A percentile compares a stretch with the other conserved stretches of the same genome.
Evolutionary conservation across 164 flowering plant species (phyloP).

Genomic region (Vitis riparia): DNA sequence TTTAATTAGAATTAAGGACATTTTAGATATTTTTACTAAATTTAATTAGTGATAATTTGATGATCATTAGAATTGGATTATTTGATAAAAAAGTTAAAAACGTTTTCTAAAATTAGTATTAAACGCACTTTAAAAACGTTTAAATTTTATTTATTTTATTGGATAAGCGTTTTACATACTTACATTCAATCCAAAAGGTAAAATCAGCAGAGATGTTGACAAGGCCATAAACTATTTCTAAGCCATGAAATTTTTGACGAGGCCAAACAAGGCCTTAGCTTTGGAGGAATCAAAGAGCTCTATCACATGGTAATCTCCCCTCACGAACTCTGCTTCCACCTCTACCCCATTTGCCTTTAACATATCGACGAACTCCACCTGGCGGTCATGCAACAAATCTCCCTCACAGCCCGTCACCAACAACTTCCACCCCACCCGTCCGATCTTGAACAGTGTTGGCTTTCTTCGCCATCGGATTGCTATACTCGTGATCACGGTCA

Average conservation of each 20-base stretch:
- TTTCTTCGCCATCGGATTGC: slow-evolving; percentile 20
- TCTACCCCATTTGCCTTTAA: slow-evolving; percentile 26
- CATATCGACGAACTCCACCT: slow-evolving; percentile 23
- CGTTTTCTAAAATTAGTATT: no score
- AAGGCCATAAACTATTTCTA: no score
- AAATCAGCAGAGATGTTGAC: no score
- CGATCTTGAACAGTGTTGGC: slow-evolving; percentile 7
- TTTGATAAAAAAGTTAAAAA: no score
- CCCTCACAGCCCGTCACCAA: slow-evolving; percentile 32
- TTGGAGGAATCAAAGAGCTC: slow-evolving; percentile 3
- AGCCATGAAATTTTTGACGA: slow-evolving; percentile 2
- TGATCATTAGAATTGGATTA: no score
- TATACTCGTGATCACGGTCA: slow-evolving; percentile 30
- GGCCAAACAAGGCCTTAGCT: background rate
- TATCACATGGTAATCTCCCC: slow-evolving; percentile 16
- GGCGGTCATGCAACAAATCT: slow-evolving; percentile 39
- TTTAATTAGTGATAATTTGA: no score
- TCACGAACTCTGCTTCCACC: slow-evolving; percentile 6
- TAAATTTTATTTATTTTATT: no score
- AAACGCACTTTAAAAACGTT: no score
- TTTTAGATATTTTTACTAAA: no score
- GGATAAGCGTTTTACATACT: no score
- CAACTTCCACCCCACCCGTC: slow-evolving; percentile 18
- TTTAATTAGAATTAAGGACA: no score
- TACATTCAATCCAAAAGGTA: no score